Base-by-base conservation (phyloP, 2,329 filamentous ascomycete species). In the Mycocentrospora acerina region DNA sequence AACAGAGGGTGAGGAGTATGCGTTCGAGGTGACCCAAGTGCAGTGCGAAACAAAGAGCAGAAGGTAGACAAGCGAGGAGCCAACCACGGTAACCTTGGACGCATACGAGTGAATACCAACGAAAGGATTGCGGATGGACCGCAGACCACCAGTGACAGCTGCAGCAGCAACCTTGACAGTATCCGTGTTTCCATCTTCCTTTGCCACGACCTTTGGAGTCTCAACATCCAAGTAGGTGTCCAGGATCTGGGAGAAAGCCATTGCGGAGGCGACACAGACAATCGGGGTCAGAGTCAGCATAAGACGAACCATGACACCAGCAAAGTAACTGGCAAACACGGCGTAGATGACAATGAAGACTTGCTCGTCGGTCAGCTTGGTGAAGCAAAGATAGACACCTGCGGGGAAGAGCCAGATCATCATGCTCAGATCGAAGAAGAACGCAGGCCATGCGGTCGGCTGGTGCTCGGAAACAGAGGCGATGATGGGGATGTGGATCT, bases 391-490 rank as follows among this genome's bases (percentile, higher is more conserved):
- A 74, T 97, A 98, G 41, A 98, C 90, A 70, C 93, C 93, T 10
- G 93, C 94, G 4, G 93, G 93, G 82, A 98, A 97, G 35, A 98
- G 82, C 93, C 93, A 98, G 72, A 98, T 95, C 60, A 98, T 80
- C 75, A 98, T 83, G 76, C 95, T 96, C 57, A 98, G 78, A 62
- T 98, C 93, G 69, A 98, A 98, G 77, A 98, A 98, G 79, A 96
- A 98, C 12, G 94, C 89, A 2, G 93, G 93, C 93, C 93, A 98
- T 29, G 93, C 93, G 25, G 93, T 98, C 37, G 93, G 93, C 73
- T 98, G 93, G 74, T 98, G 93, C 73, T 98, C 93, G 1, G 93
- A 98, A 31, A 98, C 93, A n/a, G 93, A 98, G 3, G 93, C 93
- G 67, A 98, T 98, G 65, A 98, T 98, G 46, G 93, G 93, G 64